phyloP scores from a whole-genome alignment of 2,329 filamentous ascomycete species.

The Microascus cirrosus region DNA sequence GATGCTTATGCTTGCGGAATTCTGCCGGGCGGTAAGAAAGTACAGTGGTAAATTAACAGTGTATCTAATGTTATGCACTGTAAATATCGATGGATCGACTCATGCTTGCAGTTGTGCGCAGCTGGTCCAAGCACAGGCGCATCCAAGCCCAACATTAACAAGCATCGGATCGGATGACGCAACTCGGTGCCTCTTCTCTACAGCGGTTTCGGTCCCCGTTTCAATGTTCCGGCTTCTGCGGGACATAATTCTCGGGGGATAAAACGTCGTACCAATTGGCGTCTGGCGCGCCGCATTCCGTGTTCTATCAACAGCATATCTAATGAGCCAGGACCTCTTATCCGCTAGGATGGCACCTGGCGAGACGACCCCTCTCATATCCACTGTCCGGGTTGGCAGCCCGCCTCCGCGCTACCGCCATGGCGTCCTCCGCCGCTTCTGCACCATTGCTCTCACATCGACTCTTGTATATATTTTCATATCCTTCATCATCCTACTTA shows the following conservation, averaged over 20 bases:
- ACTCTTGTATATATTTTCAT: constrained; percentile 39
- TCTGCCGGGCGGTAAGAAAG: too few relatives aligned
- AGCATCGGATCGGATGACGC: not conserved
- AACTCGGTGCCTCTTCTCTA: not conserved
- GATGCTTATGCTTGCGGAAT: too few relatives aligned
- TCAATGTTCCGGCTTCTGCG: not conserved
- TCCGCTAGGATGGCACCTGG: not conserved
- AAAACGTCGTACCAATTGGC: not conserved
- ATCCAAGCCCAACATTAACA: too few relatives aligned
- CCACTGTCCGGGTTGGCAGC: constrained; percentile 45
- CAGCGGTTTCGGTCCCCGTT: not conserved
- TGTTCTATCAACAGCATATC: not conserved
- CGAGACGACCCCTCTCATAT: constrained; percentile 57
- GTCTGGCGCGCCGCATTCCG: not conserved
- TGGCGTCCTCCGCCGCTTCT: constrained; percentile 52
- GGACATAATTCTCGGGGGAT: not conserved
- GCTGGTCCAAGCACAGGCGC: too few relatives aligned
- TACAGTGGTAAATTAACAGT: too few relatives aligned
- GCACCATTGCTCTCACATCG: constrained; percentile 48
- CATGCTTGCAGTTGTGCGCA: too few relatives aligned
- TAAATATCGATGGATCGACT: too few relatives aligned
- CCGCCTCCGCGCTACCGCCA: constrained; percentile 46
- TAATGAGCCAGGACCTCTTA: not conserved
- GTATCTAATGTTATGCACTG: too few relatives aligned
- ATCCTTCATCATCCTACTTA: constrained; percentile 35